Evolutionary conservation across 345 rosid genomes (phyloP), one percentile per base, ranked within the genome.

Genomic region (Isatis tinctoria): DNA sequence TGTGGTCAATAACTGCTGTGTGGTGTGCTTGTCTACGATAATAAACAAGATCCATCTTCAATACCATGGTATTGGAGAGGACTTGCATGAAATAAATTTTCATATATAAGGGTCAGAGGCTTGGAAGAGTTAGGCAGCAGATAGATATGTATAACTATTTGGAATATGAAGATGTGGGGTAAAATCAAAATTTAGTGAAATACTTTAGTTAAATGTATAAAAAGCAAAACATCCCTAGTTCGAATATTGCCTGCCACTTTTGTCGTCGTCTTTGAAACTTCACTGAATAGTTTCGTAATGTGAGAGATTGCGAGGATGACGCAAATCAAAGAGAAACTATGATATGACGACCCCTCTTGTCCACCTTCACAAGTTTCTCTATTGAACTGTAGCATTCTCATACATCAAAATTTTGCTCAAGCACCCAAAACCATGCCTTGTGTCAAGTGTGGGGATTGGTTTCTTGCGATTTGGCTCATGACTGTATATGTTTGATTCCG

Each of bases 261-360:
- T n/a, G n/a, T n/a, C n/a, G n/a, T n/a, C n/a, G n/a, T n/a, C n/a
- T n/a, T n/a, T n/a, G n/a, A n/a, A n/a, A n/a, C n/a, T n/a, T n/a
- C n/a, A n/a, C 8, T 41, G 47, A 41, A 41, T 41, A 41, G 47
- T 4, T 37, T 37, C 40, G 40, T 10, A 13, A 4, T 10, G 39
- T 36, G 36, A 26, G 59, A 56, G 26, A 64, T 35, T 13, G 53
- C 24, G 68, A 60, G 27, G 54, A 67, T 67, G 78, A 33, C 40
- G 12, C 61, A 67, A 48, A 49, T 0, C 20, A 60, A 67, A 67
- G 87, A 87, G 49, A n/a, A 70, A 36, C 6, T 87, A 93, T 85
- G 97, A 93, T 64, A 75, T 93, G 37, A 93, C 91, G 8, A 47
- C 18, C 8, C 4, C 17, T 47, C 52, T 17, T 47, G 11, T 47